A percentile compares a stretch with the other conserved stretches of the same genome.
phyloP scores from a whole-genome alignment of 805 yeast species.

The Starmera caribaea region DNA sequence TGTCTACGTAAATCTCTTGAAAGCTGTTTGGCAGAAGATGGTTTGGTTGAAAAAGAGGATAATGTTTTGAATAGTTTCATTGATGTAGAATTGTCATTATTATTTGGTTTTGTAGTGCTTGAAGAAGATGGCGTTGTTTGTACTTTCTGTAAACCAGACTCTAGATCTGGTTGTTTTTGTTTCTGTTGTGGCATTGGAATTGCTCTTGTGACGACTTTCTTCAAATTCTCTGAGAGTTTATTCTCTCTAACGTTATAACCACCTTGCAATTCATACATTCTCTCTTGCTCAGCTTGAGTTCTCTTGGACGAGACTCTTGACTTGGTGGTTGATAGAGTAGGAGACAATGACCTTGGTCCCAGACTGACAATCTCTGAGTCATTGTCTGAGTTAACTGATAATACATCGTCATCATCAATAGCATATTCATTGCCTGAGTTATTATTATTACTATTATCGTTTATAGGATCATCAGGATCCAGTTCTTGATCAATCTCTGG shows the following conservation, averaged over 20 bases:
- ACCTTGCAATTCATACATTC: constrained; percentile 16
- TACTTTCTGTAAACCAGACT: constrained; percentile 12
- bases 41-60: neutral
- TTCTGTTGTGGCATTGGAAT: constrained; percentile 5
- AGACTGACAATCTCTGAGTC: constrained; percentile 2
- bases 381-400: constrained; percentile 8
- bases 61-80: neutral
- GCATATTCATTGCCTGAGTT: neutral
- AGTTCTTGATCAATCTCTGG: neutral
- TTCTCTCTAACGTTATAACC: constrained; percentile 24
- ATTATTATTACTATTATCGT: constrained; percentile 1
- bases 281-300: constrained; percentile 18
- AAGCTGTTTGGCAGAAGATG: constrained; percentile 20
- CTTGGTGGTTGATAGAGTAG: neutral
- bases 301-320: constrained; percentile 4
- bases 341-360: no score
- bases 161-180: constrained; percentile 17
- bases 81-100: neutral
- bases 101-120: neutral
- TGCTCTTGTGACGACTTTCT: constrained; percentile 19
- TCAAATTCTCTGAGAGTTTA: constrained; percentile 24
- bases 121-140: constrained; percentile 2
- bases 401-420: constrained; percentile 4
- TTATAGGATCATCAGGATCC: neutral
- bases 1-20: constrained; percentile 24